Evolutionary conservation across 164 flowering plant species (phyloP), one percentile per base, ranked within the genome.

Genomic region (Saururus chinensis): DNA sequence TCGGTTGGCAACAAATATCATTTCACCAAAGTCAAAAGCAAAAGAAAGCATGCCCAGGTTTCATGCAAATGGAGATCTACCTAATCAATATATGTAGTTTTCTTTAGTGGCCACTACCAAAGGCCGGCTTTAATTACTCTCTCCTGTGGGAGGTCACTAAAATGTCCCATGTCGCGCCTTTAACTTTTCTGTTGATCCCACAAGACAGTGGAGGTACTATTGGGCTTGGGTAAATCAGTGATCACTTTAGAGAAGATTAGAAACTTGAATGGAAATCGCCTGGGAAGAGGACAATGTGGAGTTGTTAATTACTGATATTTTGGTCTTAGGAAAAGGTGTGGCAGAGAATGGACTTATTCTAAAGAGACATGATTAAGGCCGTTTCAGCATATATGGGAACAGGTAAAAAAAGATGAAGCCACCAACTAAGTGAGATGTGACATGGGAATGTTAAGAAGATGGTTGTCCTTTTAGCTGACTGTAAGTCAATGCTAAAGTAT

Each of bases 401-500:
- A 16, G 59, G 17, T 41, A 2, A 30, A 30, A n/a, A 61, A 52
- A 52, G 48, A 61, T 19, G 56, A 61, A 52, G 23, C 56, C 56
- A 51, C 45, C 35, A 51, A 14, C 22, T 7, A 20, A 51, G 56
- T 52, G 64, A 56, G 35, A 24, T 52, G n/a, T 61, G 64, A 61
- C 64, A 61, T 25, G 53, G 45, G 40, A 60, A 41, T 26, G 53
- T 10, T 25, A 23, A 13, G 24, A 8, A 61, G 37, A 24, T 56
- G 16, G 12, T 56, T 19, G 59, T 6, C 25, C 23, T 19, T 42
- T 21, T 35, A 20, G 21, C 53, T 5, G 4, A 30, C 37, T 30
- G 37, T 30, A 61, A 61, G 64, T 52, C 64, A 61, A 61, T 24
- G 48, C 21, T 19, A 25, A 30, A 61, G 64, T 61, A 56, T 19